These are phyloP conservation scores for Capsicum chinense DNA, from an alignment of 257 asterid genomes.

Conservation along the genomic window DNA sequence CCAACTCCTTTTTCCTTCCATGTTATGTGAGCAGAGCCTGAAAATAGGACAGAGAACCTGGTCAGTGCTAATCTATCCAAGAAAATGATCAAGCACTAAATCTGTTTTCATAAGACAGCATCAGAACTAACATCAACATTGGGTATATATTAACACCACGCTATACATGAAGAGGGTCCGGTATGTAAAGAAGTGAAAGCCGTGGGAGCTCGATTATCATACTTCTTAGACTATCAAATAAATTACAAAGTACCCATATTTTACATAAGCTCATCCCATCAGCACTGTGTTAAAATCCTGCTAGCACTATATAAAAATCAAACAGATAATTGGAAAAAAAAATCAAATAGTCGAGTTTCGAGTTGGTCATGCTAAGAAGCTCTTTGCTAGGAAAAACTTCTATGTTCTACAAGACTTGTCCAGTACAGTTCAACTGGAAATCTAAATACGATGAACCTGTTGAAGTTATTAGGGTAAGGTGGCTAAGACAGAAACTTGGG, in stretches of 20 bases:
- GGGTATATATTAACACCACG: not conserved
- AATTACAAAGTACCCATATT: not conserved
- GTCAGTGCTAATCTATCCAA: not conserved
- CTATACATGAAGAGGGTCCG: not conserved
- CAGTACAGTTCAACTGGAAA: not conserved
- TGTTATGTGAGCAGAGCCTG: conserved; percentile 69
- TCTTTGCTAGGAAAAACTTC: not conserved
- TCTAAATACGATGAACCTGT: not conserved
- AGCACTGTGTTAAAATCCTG: not conserved
- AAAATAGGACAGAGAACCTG: conserved; percentile 10
- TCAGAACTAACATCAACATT: not conserved
- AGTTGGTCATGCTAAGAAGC: not conserved
- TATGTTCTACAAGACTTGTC: not conserved
- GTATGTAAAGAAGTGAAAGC: not conserved
- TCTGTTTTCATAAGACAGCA: conserved; percentile 1
- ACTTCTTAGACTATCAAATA: not conserved
- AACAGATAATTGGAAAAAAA: not conserved
- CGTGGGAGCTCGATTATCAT: not conserved
- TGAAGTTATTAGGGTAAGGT: not conserved
- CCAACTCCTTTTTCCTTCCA: conserved; percentile 81
- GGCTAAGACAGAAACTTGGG: not conserved
- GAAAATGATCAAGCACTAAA: not conserved
- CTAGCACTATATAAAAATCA: not conserved
- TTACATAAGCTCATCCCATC: not conserved
- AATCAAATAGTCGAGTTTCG: not conserved